These are phyloP conservation scores for Vigna nakashimae DNA, from an alignment of 306 rosid species.

Conservation along the genomic window DNA sequence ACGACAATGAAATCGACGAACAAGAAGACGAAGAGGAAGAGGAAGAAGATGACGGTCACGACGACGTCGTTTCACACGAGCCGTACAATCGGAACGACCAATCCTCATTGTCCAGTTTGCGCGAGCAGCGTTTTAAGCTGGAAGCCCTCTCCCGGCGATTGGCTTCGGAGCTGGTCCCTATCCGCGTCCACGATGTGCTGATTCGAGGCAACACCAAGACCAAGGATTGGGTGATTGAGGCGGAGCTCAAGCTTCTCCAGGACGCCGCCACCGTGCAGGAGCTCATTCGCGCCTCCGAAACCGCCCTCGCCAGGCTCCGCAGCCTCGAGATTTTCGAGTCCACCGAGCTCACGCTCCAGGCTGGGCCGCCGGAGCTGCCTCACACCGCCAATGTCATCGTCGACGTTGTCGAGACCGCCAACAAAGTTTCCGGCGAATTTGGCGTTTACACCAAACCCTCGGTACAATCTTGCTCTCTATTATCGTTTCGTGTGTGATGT, in stretches of 20 bases:
- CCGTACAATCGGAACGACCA: conserved; percentile 20
- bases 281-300: conserved; percentile 68
- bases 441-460: conserved; percentile 80
- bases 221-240: conserved; percentile 81
- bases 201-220: conserved; percentile 87
- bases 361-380: conserved; percentile 89
- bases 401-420: conserved; percentile 68
- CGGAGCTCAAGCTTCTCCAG: conserved; percentile 71
- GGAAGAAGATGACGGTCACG: conserved; percentile 41
- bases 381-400: conserved; percentile 79
- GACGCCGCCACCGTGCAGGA: conserved; percentile 77
- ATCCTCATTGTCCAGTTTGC: conserved; percentile 53
- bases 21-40: conserved; percentile 44
- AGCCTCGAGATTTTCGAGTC: conserved; percentile 79
- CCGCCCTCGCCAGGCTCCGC: conserved; percentile 73
- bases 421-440: conserved; percentile 63
- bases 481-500: background rate
- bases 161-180: conserved; percentile 65
- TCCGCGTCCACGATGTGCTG: conserved; percentile 87
- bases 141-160: conserved; percentile 67
- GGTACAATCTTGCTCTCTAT: conserved; percentile 56
- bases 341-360: conserved; percentile 69
- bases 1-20: conserved; percentile 41
- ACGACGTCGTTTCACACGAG: conserved; percentile 37
- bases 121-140: conserved; percentile 57